Conservation (phyloP, 768 basidiomycete species). For the Rickenella mellea region DNA sequence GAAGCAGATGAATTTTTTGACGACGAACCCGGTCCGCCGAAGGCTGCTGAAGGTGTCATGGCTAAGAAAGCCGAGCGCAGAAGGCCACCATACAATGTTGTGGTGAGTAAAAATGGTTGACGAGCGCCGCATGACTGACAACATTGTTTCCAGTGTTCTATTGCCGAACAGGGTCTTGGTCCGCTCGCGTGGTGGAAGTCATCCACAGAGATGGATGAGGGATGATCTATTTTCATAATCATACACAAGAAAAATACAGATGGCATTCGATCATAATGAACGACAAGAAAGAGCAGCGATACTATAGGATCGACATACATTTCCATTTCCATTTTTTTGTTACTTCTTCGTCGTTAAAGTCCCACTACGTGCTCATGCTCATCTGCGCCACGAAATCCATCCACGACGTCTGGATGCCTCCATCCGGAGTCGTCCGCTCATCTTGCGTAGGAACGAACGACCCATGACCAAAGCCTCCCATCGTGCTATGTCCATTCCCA, state of each 20-base stretch:
- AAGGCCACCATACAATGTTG: conserved; percentile 59
- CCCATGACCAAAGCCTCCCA: not conserved
- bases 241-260: too few species aligned
- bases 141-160: conserved; percentile 49
- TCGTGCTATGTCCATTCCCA: not conserved
- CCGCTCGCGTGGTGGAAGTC: conserved; percentile 70
- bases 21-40: conserved; percentile 78
- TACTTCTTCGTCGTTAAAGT: too few species aligned
- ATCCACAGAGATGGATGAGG: conserved; percentile 29
- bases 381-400: conserved; percentile 26
- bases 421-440: conserved; percentile 11
- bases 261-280: too few species aligned
- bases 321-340: too few species aligned
- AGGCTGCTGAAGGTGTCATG: conserved; percentile 59
- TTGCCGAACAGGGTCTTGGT: conserved; percentile 75
- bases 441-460: not conserved
- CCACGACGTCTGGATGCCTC: conserved; percentile 20
- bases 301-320: too few species aligned
- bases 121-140: not conserved
- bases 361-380: conserved; percentile 7
- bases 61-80: conserved; percentile 35
- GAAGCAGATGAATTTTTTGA: conserved; percentile 80
- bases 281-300: too few species aligned
- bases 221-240: too few species aligned
- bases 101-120: conserved; percentile 42